phyloP scores from a whole-genome alignment of 148 eudicot species.

The Selenicereus undatus region DNA sequence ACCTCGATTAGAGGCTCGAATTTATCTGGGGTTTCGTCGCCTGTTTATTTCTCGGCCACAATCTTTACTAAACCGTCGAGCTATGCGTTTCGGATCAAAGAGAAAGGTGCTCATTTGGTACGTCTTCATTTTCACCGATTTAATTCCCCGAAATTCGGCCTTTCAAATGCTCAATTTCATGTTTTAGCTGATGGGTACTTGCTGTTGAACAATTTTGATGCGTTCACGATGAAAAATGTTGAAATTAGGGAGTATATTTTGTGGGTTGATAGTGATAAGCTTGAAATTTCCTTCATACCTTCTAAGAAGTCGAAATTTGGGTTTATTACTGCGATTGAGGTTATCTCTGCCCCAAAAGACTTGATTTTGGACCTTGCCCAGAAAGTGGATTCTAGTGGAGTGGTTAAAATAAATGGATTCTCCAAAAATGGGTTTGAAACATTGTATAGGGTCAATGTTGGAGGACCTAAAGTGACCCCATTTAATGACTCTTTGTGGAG shows the following conservation, averaged over 20 bases:
- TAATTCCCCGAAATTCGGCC: constrained; percentile 25
- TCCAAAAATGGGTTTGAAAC: constrained; percentile 52
- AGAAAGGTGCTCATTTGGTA: constrained; percentile 62
- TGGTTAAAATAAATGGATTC: constrained; percentile 35
- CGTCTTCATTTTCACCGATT: constrained; percentile 62
- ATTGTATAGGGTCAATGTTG: constrained; percentile 68
- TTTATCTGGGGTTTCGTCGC: constrained; percentile 30
- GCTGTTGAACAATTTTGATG: constrained; percentile 48
- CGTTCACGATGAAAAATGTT: constrained; percentile 10
- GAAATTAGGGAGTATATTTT: constrained; percentile 62
- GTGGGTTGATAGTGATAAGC: constrained; percentile 50
- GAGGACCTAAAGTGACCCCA: constrained; percentile 88
- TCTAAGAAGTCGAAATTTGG: constrained; percentile 43
- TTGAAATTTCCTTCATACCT: constrained; percentile 57
- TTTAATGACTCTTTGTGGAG: constrained; percentile 96
- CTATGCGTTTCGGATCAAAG: constrained; percentile 46
- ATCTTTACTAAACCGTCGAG: constrained; percentile 45
- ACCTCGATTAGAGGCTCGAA: constrained; percentile 23
- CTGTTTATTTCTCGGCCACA: constrained; percentile 54
- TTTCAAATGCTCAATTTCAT: constrained; percentile 48
- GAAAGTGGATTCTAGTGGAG: constrained; percentile 32
- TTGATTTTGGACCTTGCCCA: constrained; percentile 48
- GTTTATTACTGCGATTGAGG: constrained; percentile 77
- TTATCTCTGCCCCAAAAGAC: constrained; percentile 77
- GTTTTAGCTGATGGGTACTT: constrained; percentile 63